A percentile compares a stretch with the other conserved stretches of the same genome.
phyloP scores from a whole-genome alignment of 139 green algal species.

The Chara braunii region DNA sequence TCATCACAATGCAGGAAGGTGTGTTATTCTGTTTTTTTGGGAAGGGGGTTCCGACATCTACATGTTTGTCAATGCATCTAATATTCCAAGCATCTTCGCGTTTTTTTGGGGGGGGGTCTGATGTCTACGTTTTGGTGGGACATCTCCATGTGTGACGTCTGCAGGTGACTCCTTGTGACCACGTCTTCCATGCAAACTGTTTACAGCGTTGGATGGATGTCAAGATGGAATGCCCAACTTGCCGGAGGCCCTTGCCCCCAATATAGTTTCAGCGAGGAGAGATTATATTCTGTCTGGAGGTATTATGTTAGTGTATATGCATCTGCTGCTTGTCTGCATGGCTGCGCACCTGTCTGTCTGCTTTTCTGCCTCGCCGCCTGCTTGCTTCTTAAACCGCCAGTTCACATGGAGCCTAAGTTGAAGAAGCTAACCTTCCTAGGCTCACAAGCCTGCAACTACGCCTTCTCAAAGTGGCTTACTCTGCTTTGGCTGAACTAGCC shows the following conservation, averaged over 20 bases:
- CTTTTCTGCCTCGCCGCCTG: background rate
- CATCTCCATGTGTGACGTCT: background rate
- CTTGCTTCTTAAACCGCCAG: background rate
- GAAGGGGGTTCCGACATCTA: too few species aligned
- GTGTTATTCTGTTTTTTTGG: too few species aligned
- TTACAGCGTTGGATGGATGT: slow-evolving; percentile 78
- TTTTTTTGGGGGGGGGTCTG: too few species aligned
- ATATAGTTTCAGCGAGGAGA: slow-evolving; percentile 27
- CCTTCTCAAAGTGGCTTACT: too few species aligned
- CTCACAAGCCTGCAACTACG: too few species aligned
- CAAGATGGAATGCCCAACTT: slow-evolving; percentile 82
- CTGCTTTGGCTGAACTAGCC: background rate
- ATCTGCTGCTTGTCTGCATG: background rate
- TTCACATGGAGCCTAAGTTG: background rate
- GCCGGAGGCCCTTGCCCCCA: slow-evolving; percentile 60
- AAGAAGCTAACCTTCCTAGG: background rate
- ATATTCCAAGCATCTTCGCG: too few species aligned
- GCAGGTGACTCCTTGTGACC: slow-evolving; percentile 73
- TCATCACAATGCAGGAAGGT: too few species aligned
- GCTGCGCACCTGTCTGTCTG: background rate
- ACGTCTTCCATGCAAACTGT: slow-evolving; percentile 77
- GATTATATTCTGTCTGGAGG: background rate
- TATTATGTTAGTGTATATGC: background rate
- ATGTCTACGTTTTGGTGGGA: too few species aligned
- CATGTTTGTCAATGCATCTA: too few species aligned